Conservation (phyloP, 2,329 filamentous ascomycete species). For the Alternaria sp. region DNA sequence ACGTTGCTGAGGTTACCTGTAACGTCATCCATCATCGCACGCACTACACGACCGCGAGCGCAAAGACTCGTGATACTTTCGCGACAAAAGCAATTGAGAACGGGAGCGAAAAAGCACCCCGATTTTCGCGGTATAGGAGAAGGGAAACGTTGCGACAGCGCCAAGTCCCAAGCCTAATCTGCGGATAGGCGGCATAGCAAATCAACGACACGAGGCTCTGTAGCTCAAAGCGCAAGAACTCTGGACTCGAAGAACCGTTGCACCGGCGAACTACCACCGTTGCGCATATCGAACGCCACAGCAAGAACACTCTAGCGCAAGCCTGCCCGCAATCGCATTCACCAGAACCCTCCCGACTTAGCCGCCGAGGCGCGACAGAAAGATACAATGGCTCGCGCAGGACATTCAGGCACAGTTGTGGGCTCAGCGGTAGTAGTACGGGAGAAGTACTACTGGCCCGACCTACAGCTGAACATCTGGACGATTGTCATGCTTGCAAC, state of each 20-base stretch:
- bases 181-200: slow-evolving; percentile 15
- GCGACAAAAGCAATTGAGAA: not conserved
- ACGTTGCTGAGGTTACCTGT: slow-evolving; percentile 11
- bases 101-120: not conserved
- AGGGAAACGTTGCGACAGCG: slow-evolving; percentile 8
- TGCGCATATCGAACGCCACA: not conserved
- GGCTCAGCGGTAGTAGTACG: slow-evolving; percentile 52
- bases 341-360: not conserved
- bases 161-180: slow-evolving; percentile 15
- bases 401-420: slow-evolving; percentile 42
- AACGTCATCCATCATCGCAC: slow-evolving; percentile 21
- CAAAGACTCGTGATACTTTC: not conserved
- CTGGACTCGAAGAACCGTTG: not conserved
- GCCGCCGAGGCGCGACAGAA: slow-evolving; percentile 1
- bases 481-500: slow-evolving; percentile 66
- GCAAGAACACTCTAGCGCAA: not conserved
- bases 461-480: slow-evolving; percentile 70
- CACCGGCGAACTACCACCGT: not conserved
- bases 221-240: not conserved
- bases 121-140: not conserved
- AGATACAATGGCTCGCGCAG: slow-evolving; percentile 44
- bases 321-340: not conserved
- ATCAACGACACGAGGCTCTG: slow-evolving; percentile 1
- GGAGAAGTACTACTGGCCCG: slow-evolving; percentile 68
- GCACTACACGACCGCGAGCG: slow-evolving; percentile 7